Conservation (phyloP, 139 green algal species). For the Auxenochlorella pyrenoidosa region DNA sequence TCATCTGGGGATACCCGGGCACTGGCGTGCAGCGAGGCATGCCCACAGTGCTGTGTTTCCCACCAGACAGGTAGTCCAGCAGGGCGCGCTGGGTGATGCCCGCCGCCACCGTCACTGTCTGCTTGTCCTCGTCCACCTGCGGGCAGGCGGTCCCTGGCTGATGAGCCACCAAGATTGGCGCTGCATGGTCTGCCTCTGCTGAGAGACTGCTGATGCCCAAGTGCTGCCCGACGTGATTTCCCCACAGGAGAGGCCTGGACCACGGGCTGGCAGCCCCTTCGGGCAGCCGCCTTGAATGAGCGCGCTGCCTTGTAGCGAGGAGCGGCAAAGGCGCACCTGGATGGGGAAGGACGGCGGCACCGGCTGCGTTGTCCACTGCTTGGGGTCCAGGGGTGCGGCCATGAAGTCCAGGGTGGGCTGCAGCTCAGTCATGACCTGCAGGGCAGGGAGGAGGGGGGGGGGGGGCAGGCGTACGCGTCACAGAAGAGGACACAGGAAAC, state of each 20-base stretch:
- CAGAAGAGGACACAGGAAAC: too few species aligned
- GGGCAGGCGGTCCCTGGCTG: not conserved
- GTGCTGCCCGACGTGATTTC: too few species aligned
- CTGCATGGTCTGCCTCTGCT: too few species aligned
- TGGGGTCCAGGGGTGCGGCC: constrained; percentile 27
- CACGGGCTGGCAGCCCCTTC: too few species aligned
- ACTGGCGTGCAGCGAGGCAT: too few species aligned
- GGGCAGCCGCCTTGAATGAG: too few species aligned
- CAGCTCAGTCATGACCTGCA: constrained; percentile 57
- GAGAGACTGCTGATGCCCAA: too few species aligned
- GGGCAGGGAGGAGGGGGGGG: not conserved
- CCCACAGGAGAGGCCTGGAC: too few species aligned
- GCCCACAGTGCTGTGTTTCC: not conserved
- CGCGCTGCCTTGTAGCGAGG: too few species aligned
- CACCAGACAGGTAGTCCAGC: constrained; percentile 77
- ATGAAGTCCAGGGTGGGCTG: constrained; percentile 43
- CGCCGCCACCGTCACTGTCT: constrained; percentile 76
- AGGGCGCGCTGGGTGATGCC: constrained; percentile 74
- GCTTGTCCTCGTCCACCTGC: constrained; percentile 66
- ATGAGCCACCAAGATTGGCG: not conserved
- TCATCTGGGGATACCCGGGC: too few species aligned
- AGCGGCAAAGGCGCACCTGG: constrained; percentile 25
- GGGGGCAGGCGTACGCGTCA: too few species aligned
- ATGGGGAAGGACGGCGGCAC: constrained; percentile 51
- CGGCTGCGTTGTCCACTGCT: not conserved